Base-by-base conservation (phyloP, 75 land plant genomes). In the Cupressus sempervirens region DNA sequence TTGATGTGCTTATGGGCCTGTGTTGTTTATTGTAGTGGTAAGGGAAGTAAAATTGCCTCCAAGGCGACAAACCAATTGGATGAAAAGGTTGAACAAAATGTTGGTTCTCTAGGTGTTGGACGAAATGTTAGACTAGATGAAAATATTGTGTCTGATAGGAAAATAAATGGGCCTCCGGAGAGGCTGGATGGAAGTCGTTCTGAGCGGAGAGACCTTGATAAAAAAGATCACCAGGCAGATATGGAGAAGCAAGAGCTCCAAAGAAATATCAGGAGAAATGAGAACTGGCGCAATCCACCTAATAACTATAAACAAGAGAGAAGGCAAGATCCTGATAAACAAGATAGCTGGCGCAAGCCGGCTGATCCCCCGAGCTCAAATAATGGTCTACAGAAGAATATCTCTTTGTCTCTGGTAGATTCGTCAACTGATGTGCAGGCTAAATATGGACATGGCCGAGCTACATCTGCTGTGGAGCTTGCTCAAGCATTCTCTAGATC, bases 401-500 rank as follows among this genome's bases (percentile, higher is more conserved):
- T 75, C 0, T 41, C 87, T 43, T 29, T 18, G 10, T 35, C 45
- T 36, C 65, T 80, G 9, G 30, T 40, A 26, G 84, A 74, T 46
- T 80, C 77, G 0, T 75, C 86, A 6, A 52, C 92, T 72, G 89
- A 91, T 68, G 53, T 84, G n/a, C 43, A 83, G 46, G 93, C 88
- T 5, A 76, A 83, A 35, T 88, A 41, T 45, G 79, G 93, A 3
- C 75, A 85, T 73, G 91, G 91, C 4, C 89, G 92, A 85, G 90
- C 88, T 82, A 87, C 94, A 2, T 93, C 98, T 48, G 97, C 99
- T 20, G 85, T 97, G 81, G 96, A 98, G 89, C 97, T 98, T 76
- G 98, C 96, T 15, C 90, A 94, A 84, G 94, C 95, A 83, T 98
- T 94, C 80, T 98, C 99, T 5, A 94, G 88, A 82, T 92, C 99